Evolutionary conservation across 352 stramenopile genomes (phyloP), one percentile per base, ranked within the genome.

Genomic region (Phytophthora citrophthora): DNA sequence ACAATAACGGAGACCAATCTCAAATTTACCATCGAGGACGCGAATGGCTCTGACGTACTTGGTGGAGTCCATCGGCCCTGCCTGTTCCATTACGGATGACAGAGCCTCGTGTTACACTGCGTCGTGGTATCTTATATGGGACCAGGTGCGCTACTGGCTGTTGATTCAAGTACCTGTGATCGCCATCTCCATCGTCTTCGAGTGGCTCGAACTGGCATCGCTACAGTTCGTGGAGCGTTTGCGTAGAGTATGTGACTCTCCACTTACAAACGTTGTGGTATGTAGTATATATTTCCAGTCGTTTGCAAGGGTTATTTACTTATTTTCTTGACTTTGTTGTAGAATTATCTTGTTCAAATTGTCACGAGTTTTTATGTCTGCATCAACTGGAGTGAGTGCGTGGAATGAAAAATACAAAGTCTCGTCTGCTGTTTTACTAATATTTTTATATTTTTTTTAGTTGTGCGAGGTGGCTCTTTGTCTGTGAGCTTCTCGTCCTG

Each of bases 331-430:
- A 7, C 10, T 11, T 9, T 34, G 29, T 13, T 40, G 12, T 60
- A 95, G 87, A 93, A 90, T 58, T 82, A 90, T 55, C 68, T 91
- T 24, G 66, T 94, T 15, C 88, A 96, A 66, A 71, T 96, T 67
- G 57, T 94, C 38, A 81, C 86, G 32, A 92, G 77, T 57, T 70
- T 80, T 47, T 94, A 92, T 72, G 79, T 89, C 40, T 96, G 88
- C 74, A 71, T 90, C 61, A 78, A 88, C 27, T 96, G 86, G 88
- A 84, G 88, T 96, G 88, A 84, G 88, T 94, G 77, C 59, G 83
- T 89, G 32, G 40, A 34, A 41, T 34, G 29, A 34, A 13, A 32
- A 34, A 27, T 36, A 20, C 40, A 26, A n/a, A 44, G 52, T 61
- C 47, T 61, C 60, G 45, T 69, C 34, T 70, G 26, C 50, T 12